A percentile compares a stretch with the other conserved stretches of the same genome.
phyloP scores from a whole-genome alignment of 2,329 filamentous ascomycete genomes.

The Cladosporium sp. region DNA sequence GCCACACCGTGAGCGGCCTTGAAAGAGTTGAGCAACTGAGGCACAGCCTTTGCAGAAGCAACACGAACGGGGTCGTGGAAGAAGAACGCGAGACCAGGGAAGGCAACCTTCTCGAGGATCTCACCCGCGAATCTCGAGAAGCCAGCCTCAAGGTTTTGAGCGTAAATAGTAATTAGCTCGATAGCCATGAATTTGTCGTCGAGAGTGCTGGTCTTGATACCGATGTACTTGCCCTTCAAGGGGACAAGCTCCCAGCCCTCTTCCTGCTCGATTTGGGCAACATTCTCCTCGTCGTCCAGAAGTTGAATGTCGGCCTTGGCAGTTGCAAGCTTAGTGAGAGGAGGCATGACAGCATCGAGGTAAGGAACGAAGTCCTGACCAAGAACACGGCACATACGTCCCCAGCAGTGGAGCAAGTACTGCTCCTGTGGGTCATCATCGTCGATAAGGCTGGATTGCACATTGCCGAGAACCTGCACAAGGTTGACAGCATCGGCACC shows the following conservation, averaged over 20 bases:
- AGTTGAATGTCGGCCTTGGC: slow-evolving; percentile 97
- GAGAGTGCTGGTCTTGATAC: slow-evolving; percentile 93
- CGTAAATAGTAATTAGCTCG: slow-evolving; percentile 94
- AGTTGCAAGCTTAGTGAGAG: slow-evolving; percentile 83
- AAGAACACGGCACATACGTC: slow-evolving; percentile 94
- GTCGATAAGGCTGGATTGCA: slow-evolving; percentile 84
- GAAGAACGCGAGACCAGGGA: slow-evolving; percentile 94
- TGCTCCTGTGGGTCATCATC: slow-evolving; percentile 93
- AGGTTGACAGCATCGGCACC: slow-evolving; percentile 82
- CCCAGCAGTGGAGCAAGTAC: slow-evolving; percentile 98
- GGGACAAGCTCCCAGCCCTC: slow-evolving; percentile 98
- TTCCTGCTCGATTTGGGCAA: slow-evolving; percentile 88
- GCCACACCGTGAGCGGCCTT: slow-evolving; percentile 85
- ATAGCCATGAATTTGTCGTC: slow-evolving; percentile 99
- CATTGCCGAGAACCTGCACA: slow-evolving; percentile 81
- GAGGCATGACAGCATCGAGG: slow-evolving; percentile 89
- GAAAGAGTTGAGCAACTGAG: slow-evolving; percentile 88
- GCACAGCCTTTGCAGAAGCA: slow-evolving; percentile 91
- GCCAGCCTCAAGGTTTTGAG: slow-evolving; percentile 86
- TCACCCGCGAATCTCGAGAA: slow-evolving; percentile 91
- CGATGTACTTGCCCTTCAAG: slow-evolving; percentile 95
- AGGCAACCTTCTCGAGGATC: slow-evolving; percentile 94
- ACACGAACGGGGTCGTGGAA: slow-evolving; percentile 98
- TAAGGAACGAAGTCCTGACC: slow-evolving; percentile 90
- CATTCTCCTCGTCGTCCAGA: slow-evolving; percentile 90